phyloP scores from a whole-genome alignment of 495 filamentous ascomycete species.

The Hyphodiscus hymeniophilus region DNA sequence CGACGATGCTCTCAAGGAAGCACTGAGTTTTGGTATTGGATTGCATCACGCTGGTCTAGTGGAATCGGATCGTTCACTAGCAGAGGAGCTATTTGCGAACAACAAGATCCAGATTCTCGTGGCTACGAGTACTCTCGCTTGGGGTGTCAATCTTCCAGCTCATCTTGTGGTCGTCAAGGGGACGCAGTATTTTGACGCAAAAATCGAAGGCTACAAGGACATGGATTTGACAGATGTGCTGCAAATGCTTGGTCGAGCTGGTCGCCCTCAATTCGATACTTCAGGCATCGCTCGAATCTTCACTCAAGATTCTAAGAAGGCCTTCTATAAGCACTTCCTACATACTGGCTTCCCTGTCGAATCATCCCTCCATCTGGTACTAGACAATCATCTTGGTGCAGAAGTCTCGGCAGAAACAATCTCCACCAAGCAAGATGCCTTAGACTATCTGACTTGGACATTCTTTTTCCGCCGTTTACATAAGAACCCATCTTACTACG shows the following conservation, averaged over 20 bases:
- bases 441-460: conserved; percentile 98
- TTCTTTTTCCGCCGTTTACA: conserved; percentile 97
- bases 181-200: conserved; percentile 97
- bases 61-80: conserved; percentile 81
- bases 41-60: conserved; percentile 95
- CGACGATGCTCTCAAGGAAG: conserved; percentile 83
- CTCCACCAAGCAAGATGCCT: conserved; percentile 85
- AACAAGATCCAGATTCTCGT: conserved; percentile 98
- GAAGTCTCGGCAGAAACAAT: conserved; percentile 93
- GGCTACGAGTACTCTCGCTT: conserved; percentile 93
- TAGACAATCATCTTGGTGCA: conserved; percentile 94
- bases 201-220: conserved; percentile 94
- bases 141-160: conserved; percentile 97
- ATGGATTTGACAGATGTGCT: conserved; percentile 99
- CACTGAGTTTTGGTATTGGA: conserved; percentile 92
- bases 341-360: conserved; percentile 98
- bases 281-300: conserved; percentile 95
- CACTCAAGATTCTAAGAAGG: conserved; percentile 95
- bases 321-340: conserved; percentile 99
- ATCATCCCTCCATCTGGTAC: conserved; percentile 87
- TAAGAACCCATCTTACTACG: conserved; percentile 98
- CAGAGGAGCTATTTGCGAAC: conserved; percentile 91
- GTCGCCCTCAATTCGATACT: conserved; percentile 91
- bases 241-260: conserved; percentile 95
- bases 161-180: conserved; percentile 98